Evolutionary conservation across 257 asterid species (phyloP), one percentile per base, ranked within the genome.

Genomic region (Solanum sitiens): DNA sequence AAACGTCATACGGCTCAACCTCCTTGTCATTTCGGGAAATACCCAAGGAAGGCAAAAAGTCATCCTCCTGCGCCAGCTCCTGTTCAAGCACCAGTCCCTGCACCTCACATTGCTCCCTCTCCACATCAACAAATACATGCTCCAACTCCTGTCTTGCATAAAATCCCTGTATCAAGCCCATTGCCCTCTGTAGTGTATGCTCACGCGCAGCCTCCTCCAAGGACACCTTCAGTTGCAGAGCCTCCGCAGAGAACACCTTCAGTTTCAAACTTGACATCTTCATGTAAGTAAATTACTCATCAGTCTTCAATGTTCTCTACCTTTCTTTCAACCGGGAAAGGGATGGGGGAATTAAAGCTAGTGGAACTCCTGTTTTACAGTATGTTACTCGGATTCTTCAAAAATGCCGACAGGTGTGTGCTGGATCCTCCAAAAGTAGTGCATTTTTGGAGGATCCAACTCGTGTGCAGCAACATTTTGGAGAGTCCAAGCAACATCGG

Each of bases 201-300:
- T 91, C 94, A 86, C 80, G 87, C 88, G 83, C 93, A 39, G 7
- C 93, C 98, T 75, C 98, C 99, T 75, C 88, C 95, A 30, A 90
- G 32, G 88, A 87, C 92, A 75, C 94, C 79, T 77, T 50, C 73
- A 86, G 90, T 85, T 84, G 94, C 92, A 72, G 89, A 92, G 88
- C 93, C 94, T 16, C 94, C 94, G 16, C 91, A 91, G 86, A 85
- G 87, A 83, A 85, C 92, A 91, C 91, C 94, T 83, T 86, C 94
- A 9, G 86, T 86, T 86, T 92, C 98, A 30, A 95, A 95, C n/a
- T 89, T 93, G 25, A 91, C 91, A 32, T 93, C 96, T 86, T 92
- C 97, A 91, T 94, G 99, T 95, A 89, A 95, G 99, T 92, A 88
- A 42, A 84, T 44, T 32, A 16, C 33, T 80, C 85, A 80, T 16